phyloP scores from a whole-genome alignment of 1,284 basidiomycete genomes.

The Vanrija sp. region DNA sequence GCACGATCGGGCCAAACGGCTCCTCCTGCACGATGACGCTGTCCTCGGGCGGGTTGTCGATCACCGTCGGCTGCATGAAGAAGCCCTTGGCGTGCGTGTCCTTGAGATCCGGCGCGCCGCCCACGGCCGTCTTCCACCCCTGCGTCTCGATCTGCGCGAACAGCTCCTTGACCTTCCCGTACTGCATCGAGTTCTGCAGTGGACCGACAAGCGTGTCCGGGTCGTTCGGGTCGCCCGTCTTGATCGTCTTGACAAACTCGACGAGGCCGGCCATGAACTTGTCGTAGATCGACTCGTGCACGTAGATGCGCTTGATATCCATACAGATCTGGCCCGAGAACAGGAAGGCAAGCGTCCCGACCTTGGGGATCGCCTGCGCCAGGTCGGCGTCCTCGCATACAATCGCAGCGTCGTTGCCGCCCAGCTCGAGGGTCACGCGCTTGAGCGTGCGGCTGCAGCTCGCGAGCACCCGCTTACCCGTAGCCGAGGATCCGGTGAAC shows the following conservation, averaged over 20 bases:
- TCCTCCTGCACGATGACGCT: slow-evolving; percentile 63
- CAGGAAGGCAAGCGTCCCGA: slow-evolving; percentile 85
- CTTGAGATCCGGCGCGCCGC: slow-evolving; percentile 58
- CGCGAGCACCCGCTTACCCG: slow-evolving; percentile 82
- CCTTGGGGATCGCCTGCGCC: slow-evolving; percentile 83
- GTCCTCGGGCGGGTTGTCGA: slow-evolving; percentile 71
- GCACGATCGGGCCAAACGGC: slow-evolving; percentile 74
- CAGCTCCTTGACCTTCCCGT: slow-evolving; percentile 82
- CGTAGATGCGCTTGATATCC: slow-evolving; percentile 43
- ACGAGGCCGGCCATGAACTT: slow-evolving; percentile 40
- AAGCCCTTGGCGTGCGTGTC: slow-evolving; percentile 49
- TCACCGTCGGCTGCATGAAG: slow-evolving; percentile 84
- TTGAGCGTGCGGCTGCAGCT: slow-evolving; percentile 84
- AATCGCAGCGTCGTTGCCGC: slow-evolving; percentile 44
- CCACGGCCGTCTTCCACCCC: slow-evolving; percentile 83
- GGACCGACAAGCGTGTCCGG: slow-evolving; percentile 82
- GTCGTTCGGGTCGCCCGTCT: slow-evolving; percentile 83
- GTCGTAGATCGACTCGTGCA: slow-evolving; percentile 46
- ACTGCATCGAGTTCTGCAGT: slow-evolving; percentile 78
- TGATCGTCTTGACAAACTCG: slow-evolving; percentile 69
- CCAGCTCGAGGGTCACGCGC: slow-evolving; percentile 75
- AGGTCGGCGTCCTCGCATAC: slow-evolving; percentile 96
- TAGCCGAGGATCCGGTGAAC: slow-evolving; percentile 84
- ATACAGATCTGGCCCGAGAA: slow-evolving; percentile 75
- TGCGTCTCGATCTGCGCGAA: slow-evolving; percentile 75